Conservation (phyloP, 2,329 filamentous ascomycete species). For the Hypoxylon sp. region DNA sequence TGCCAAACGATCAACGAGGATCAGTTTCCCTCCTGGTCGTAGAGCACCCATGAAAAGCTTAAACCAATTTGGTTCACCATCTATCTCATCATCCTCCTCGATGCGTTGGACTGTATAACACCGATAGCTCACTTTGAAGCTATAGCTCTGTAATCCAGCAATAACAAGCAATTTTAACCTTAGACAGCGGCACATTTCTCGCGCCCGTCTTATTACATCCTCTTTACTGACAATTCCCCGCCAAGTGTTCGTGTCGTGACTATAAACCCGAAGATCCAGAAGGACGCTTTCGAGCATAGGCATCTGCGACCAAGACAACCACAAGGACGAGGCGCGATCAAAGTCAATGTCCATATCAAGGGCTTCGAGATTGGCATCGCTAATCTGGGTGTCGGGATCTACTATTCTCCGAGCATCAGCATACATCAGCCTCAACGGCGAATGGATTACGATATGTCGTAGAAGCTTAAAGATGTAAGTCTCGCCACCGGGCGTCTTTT, state of each 20-base stretch:
- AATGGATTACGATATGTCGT: conserved; percentile 47
- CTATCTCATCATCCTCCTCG: conserved; percentile 41
- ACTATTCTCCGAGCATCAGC: conserved; percentile 25
- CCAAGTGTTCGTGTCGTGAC: conserved; percentile 46
- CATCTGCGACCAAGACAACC: conserved; percentile 51
- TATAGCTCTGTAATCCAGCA: conserved; percentile 50
- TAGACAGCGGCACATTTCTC: conserved; percentile 47
- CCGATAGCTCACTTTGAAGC: conserved; percentile 36
- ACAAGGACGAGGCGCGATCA: conserved; percentile 45
- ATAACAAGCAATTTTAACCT: conserved; percentile 47
- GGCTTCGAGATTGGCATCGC: conserved; percentile 12
- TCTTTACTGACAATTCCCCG: conserved; percentile 42
- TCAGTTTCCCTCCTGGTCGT: conserved; percentile 45
- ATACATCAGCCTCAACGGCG: conserved; percentile 42
- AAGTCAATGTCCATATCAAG: conserved; percentile 43
- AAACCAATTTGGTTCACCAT: conserved; percentile 50
- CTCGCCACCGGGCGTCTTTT: background rate
- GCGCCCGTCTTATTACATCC: conserved; percentile 41
- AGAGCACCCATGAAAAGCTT: conserved; percentile 46
- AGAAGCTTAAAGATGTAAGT: conserved; percentile 39
- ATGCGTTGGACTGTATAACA: conserved; percentile 31
- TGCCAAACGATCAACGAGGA: conserved; percentile 47
- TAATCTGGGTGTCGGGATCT: conserved; percentile 1
- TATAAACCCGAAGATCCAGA: conserved; percentile 50
- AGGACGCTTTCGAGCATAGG: conserved; percentile 47